phyloP scores from a whole-genome alignment of 2,329 filamentous ascomycete genomes.

The Phaeosphaeriaceae sp. region DNA sequence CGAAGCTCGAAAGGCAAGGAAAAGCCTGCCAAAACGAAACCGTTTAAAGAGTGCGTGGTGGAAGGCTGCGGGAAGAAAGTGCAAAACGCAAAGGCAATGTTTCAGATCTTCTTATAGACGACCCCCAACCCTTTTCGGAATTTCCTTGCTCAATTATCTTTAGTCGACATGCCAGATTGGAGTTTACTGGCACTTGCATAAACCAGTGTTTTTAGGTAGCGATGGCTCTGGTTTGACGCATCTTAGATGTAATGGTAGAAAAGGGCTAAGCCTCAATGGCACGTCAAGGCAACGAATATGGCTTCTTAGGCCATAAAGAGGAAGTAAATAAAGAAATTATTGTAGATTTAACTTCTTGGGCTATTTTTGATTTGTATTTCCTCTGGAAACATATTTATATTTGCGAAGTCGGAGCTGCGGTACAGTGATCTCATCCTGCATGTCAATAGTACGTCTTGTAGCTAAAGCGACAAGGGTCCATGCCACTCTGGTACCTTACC shows the following conservation, averaged over 20 bases:
- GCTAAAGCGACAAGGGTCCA: slow-evolving; percentile 1
- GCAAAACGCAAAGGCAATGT: slow-evolving; percentile 42
- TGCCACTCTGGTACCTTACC: slow-evolving; percentile 8
- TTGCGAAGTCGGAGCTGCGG: neutral
- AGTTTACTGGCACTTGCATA: slow-evolving; percentile 28
- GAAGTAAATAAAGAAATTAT: no score
- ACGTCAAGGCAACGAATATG: no score
- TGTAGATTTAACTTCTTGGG: no score
- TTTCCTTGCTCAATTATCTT: neutral
- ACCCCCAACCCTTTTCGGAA: neutral
- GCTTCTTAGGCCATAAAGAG: no score
- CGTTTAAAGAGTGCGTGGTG: slow-evolving; percentile 56
- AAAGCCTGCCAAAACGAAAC: slow-evolving; percentile 35
- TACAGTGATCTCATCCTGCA: slow-evolving; percentile 25
- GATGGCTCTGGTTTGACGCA: no score
- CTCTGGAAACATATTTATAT: no score
- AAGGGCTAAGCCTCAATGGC: no score
- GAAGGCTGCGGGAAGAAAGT: slow-evolving; percentile 51
- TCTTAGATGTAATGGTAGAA: no score
- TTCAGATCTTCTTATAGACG: slow-evolving; percentile 50
- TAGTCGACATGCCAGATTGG: neutral
- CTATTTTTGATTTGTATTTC: no score
- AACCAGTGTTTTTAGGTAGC: slow-evolving; percentile 11
- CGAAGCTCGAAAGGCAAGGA: slow-evolving; percentile 51
- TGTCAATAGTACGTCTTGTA: slow-evolving; percentile 1